phyloP scores from a whole-genome alignment of 768 basidiomycete species.

The Mycena floridula region DNA sequence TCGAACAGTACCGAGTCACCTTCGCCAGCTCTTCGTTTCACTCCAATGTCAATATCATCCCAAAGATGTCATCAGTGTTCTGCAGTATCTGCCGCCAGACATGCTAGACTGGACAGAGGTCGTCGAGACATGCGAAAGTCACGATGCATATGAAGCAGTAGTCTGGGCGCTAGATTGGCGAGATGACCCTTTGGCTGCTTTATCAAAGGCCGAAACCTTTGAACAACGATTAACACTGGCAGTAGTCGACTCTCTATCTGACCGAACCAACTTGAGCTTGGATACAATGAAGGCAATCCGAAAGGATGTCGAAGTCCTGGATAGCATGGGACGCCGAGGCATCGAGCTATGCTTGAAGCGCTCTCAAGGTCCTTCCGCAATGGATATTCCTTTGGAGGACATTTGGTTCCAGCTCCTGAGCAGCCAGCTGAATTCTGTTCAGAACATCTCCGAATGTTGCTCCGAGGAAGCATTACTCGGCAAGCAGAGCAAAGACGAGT shows the following conservation, averaged over 20 bases:
- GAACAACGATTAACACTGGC: slow-evolving; percentile 42
- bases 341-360: slow-evolving; percentile 66
- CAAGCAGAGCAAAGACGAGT: slow-evolving; percentile 11
- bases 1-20: slow-evolving; percentile 35
- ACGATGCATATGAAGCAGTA: slow-evolving; percentile 65
- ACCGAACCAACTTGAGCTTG: slow-evolving; percentile 3
- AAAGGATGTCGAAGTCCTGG: slow-evolving; percentile 41
- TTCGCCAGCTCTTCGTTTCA: slow-evolving; percentile 59
- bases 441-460: slow-evolving; percentile 49
- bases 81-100: slow-evolving; percentile 48
- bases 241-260: slow-evolving; percentile 33
- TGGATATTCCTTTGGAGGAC: slow-evolving; percentile 58
- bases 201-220: slow-evolving; percentile 59
- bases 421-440: slow-evolving; percentile 76
- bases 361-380: slow-evolving; percentile 38
- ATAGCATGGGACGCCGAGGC: slow-evolving; percentile 53
- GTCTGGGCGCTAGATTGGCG: slow-evolving; percentile 73
- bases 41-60: slow-evolving; percentile 74
- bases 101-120: slow-evolving; percentile 52
- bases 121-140: slow-evolving; percentile 59
- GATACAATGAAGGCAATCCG: slow-evolving; percentile 19
- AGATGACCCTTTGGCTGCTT: slow-evolving; percentile 58
- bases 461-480: slow-evolving; percentile 15
- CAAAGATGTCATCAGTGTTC: slow-evolving; percentile 49
- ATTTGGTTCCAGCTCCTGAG: slow-evolving; percentile 86